phyloP scores from a whole-genome alignment of 768 basidiomycete genomes.

The Tylopilus felleus region DNA sequence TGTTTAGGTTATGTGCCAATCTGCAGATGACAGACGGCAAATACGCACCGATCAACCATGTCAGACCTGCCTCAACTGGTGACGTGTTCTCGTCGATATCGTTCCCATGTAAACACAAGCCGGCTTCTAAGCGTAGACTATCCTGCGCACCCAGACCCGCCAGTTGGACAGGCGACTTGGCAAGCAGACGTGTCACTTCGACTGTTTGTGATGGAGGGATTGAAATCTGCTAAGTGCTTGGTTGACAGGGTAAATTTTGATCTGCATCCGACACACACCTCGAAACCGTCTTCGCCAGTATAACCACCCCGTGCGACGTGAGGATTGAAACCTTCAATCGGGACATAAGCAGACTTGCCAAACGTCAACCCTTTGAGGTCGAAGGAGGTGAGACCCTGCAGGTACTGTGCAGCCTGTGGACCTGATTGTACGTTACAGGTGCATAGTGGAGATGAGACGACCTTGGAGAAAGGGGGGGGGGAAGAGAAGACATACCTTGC shows the following conservation, averaged over 20 bases:
- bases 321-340: constrained; percentile 56
- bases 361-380: constrained; percentile 77
- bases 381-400: constrained; percentile 73
- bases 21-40: neutral
- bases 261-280: constrained; percentile 43
- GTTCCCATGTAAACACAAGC: constrained; percentile 94
- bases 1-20: neutral
- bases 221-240: constrained; percentile 60
- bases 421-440: constrained; percentile 39
- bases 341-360: constrained; percentile 77
- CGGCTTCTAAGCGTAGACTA: constrained; percentile 91
- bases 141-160: constrained; percentile 92
- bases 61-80: constrained; percentile 87
- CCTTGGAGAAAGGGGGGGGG: too few species aligned
- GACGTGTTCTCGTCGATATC: constrained; percentile 86
- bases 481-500: constrained; percentile 58
- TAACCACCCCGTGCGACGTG: constrained; percentile 95
- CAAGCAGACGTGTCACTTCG: constrained; percentile 61
- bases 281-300: constrained; percentile 98
- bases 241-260: neutral
- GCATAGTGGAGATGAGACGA: neutral
- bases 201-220: constrained; percentile 77
- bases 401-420: constrained; percentile 74
- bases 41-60: constrained; percentile 86
- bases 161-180: constrained; percentile 67